Base-by-base conservation (phyloP, 1,284 basidiomycete genomes). In the Sanguinoderma infundibulare region DNA sequence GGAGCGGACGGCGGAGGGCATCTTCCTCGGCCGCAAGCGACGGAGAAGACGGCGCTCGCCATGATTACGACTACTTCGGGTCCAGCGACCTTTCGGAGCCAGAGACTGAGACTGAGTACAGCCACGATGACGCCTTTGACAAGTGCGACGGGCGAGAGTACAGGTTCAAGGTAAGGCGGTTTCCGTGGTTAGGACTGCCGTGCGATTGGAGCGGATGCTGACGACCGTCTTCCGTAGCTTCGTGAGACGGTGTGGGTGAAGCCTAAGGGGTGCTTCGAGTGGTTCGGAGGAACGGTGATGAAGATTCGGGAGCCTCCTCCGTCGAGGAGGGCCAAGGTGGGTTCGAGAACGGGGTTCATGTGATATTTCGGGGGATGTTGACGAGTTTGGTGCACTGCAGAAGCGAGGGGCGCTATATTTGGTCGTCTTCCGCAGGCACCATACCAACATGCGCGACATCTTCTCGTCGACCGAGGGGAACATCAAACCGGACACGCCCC, bases 91-190 rank as follows among this genome's bases (percentile, higher is more conserved):
- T 66, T 28, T 66, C 65, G 35, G 62, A 63, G 58, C 53, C 59
- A 42, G 60, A 60, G 42, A 58, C 57, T 53, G 65, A 62, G 5
- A 54, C 59, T 30, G 65, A 64, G 12, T 62, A 51, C 35, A 63
- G 67, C 3, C 71, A 67, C 34, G 65, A 59, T 54, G 70, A 69
- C 40, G 67, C 63, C 36, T 62, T 38, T 12, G 53, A 52, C 14
- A 46, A 59, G 40, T 49, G 55, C 20, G 52, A 57, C 2, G 54
- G 52, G 7, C 57, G 60, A 56, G 53, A 49, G 17, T 32, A 52
- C 34, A 40, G 61, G 14, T 64, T 56, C 53, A 42, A 60, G 47
- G 65, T 66, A 46, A 30, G 38, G 28, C 32, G 34, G 24, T 6
- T 15, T 20, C 50, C 22, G 52, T 39, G 36, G 52, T 53, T 40